These are phyloP conservation scores for Peniophora sp. DNA, from an alignment of 1,284 basidiomycete genomes.

Conservation along the genomic window DNA sequence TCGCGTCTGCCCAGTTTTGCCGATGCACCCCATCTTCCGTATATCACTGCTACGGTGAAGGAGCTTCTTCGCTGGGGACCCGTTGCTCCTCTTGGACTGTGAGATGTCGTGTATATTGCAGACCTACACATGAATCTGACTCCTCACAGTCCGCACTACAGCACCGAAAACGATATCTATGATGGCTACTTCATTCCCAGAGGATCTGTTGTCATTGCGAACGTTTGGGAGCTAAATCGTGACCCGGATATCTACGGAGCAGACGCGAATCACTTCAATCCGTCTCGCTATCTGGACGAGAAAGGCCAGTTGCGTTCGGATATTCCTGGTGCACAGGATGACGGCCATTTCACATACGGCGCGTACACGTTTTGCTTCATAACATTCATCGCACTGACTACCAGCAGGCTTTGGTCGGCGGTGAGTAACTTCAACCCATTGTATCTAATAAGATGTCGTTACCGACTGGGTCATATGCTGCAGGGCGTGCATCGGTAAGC, in stretches of 20 bases:
- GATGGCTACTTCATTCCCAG: constrained; percentile 16
- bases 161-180: constrained; percentile 16
- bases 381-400: no score
- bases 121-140: neutral
- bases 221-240: constrained; percentile 13
- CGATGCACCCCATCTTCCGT: constrained; percentile 20
- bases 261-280: constrained; percentile 14
- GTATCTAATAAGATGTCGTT: no score
- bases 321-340: neutral
- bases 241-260: constrained; percentile 14
- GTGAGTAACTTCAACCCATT: no score
- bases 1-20: constrained; percentile 21
- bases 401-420: no score
- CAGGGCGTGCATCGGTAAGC: constrained; percentile 3
- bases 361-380: constrained; percentile 2
- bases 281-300: constrained; percentile 14
- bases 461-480: no score
- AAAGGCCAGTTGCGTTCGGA: neutral
- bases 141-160: constrained; percentile 12
- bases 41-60: constrained; percentile 20
- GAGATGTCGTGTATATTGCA: no score
- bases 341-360: constrained; percentile 4
- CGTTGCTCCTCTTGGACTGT: constrained; percentile 12
- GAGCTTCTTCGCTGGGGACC: constrained; percentile 24
- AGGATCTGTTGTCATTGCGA: constrained; percentile 15